Percentiles rank a stretch among this genome's conserved stretches.
Conservation (phyloP, 177 flowering plant species). For the Tripterygium wilfordii region DNA sequence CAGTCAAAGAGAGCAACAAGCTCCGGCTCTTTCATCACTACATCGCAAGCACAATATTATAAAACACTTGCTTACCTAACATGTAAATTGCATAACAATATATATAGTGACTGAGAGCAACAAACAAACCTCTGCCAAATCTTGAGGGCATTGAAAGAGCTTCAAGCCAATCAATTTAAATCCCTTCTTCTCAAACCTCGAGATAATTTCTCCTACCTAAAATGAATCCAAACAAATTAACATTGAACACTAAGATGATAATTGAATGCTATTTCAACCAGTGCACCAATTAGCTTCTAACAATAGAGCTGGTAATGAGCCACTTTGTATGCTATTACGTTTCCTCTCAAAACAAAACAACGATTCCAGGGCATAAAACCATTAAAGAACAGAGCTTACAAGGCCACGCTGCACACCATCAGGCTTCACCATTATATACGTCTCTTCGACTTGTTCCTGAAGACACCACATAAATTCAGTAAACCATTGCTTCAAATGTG, state of each 20-base stretch:
- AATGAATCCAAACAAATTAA: constrained; percentile 5
- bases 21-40: too few relatives aligned
- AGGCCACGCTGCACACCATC: constrained; percentile 95
- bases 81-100: too few relatives aligned
- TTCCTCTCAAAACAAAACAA: too few relatives aligned
- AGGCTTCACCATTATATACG: constrained; percentile 93
- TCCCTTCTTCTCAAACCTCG: constrained; percentile 97
- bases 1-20: too few relatives aligned
- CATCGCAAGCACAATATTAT: too few relatives aligned
- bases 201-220: constrained; percentile 94
- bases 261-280: neutral
- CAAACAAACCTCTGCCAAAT: constrained; percentile 95
- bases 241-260: neutral
- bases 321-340: neutral
- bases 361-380: too few relatives aligned
- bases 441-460: constrained; percentile 74
- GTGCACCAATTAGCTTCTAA: neutral
- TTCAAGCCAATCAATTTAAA: constrained; percentile 87
- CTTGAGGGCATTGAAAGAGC: constrained; percentile 84
- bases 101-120: too few relatives aligned
- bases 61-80: too few relatives aligned
- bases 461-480: constrained; percentile 6
- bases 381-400: constrained; percentile 29
- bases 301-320: neutral
- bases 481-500: constrained; percentile 1